phyloP scores from a whole-genome alignment of 2,329 filamentous ascomycete genomes.

The Diaporthe aspalathi region DNA sequence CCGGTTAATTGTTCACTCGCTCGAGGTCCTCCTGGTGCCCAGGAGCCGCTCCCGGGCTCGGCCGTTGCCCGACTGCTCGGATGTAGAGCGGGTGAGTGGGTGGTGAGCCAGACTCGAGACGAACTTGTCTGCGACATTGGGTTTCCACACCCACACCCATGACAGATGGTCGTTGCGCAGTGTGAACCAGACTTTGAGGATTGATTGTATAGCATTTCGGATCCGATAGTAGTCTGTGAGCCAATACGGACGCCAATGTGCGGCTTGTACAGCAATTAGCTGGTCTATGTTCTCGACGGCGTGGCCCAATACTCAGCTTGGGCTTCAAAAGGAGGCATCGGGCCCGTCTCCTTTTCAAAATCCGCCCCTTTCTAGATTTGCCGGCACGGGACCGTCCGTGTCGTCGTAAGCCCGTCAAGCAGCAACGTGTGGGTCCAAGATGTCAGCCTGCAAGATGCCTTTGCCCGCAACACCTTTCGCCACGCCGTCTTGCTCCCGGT shows the following conservation, averaged over 20 bases:
- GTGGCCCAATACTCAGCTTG: neutral
- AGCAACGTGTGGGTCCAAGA: constrained; percentile 18
- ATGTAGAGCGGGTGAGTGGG: constrained; percentile 14
- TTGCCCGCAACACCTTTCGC: neutral
- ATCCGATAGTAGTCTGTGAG: neutral
- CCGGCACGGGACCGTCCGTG: neutral
- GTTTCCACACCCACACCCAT: neutral
- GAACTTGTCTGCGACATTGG: neutral
- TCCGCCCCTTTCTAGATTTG: neutral
- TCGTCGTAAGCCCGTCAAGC: neutral
- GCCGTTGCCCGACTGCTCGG: constrained; percentile 19
- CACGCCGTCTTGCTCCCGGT: constrained; percentile 42
- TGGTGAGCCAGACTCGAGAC: constrained; percentile 12
- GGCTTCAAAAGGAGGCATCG: neutral
- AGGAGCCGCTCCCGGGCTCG: neutral
- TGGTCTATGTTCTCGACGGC: neutral
- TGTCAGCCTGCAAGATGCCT: constrained; percentile 14
- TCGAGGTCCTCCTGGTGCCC: neutral
- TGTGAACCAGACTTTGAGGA: neutral
- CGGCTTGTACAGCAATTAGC: neutral
- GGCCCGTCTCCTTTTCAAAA: neutral
- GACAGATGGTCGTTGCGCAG: neutral
- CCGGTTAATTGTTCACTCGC: neutral
- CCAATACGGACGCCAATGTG: neutral
- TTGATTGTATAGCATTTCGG: neutral